Percentiles rank a stretch among this genome's conserved stretches.
Conservation (phyloP, 2,329 filamentous ascomycete genomes). For the Dothistroma pini region DNA sequence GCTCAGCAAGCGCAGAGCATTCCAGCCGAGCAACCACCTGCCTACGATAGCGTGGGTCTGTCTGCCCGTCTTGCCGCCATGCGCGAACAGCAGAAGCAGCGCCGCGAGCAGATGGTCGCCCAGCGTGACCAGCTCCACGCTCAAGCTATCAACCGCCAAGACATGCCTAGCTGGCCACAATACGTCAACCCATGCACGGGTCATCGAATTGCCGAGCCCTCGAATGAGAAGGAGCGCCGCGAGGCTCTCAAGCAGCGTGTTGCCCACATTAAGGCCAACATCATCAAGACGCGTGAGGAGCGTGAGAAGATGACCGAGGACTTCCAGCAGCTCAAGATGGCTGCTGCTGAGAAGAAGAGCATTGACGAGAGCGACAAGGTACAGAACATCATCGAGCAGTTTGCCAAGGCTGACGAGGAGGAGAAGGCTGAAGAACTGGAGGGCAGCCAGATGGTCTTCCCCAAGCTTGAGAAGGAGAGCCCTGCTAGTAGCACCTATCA, state of each 20-base stretch:
- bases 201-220: slow-evolving; percentile 6
- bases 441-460: slow-evolving; percentile 86
- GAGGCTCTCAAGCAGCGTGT: slow-evolving; percentile 32
- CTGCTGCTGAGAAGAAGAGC: slow-evolving; percentile 29
- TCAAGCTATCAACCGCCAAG: slow-evolving; percentile 16
- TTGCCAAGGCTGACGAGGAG: slow-evolving; percentile 36
- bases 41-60: slow-evolving; percentile 22
- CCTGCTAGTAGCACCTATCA: slow-evolving; percentile 76
- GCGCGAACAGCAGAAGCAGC: slow-evolving; percentile 31
- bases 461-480: slow-evolving; percentile 91
- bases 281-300: slow-evolving; percentile 33
- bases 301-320: slow-evolving; percentile 24
- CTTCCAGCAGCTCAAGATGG: slow-evolving; percentile 28
- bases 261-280: slow-evolving; percentile 33
- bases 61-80: slow-evolving; percentile 25
- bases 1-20: slow-evolving; percentile 9
- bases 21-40: slow-evolving; percentile 22
- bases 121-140: slow-evolving; percentile 23
- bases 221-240: slow-evolving; percentile 26
- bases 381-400: slow-evolving; percentile 30
- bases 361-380: slow-evolving; percentile 28
- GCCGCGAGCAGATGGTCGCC: slow-evolving; percentile 36
- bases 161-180: slow-evolving; percentile 14
- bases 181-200: slow-evolving; percentile 5
- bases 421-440: slow-evolving; percentile 29